phyloP scores from a whole-genome alignment of 352 stramenopile species.

The Globisporangium perplexum region DNA sequence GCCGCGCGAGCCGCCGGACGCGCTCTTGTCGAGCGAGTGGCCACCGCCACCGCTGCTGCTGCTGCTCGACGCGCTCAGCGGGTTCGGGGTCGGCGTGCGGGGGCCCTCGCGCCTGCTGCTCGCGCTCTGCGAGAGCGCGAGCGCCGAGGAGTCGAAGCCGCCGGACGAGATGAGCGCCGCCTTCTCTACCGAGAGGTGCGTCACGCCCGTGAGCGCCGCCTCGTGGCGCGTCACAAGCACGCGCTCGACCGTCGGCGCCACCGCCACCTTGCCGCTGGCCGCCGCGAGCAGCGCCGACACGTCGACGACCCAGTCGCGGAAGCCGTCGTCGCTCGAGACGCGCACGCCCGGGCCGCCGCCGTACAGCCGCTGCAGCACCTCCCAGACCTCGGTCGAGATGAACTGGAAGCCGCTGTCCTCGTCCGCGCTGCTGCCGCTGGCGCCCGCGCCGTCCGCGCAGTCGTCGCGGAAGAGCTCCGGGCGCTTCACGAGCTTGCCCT shows the following conservation, averaged over 20 bases:
- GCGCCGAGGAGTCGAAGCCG: slow-evolving; percentile 8
- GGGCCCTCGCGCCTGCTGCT: background rate
- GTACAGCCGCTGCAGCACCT: slow-evolving; percentile 66
- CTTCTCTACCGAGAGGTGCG: slow-evolving; percentile 10
- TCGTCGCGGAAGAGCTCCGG: slow-evolving; percentile 28
- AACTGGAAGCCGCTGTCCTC: slow-evolving; percentile 47
- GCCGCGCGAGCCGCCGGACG: background rate
- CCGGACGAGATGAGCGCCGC: slow-evolving; percentile 10
- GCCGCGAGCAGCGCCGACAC: slow-evolving; percentile 19
- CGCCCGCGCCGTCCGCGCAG: slow-evolving; percentile 5
- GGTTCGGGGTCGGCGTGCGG: background rate
- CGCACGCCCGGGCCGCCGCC: slow-evolving; percentile 49
- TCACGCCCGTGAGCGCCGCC: slow-evolving; percentile 8
- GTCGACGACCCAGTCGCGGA: slow-evolving; percentile 36
- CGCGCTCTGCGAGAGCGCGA: slow-evolving; percentile 5
- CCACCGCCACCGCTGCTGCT: no score
- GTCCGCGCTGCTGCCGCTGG: slow-evolving; percentile 10
- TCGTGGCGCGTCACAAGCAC: slow-evolving; percentile 45
- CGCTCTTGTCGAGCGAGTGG: background rate
- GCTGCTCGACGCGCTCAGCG: background rate
- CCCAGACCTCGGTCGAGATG: slow-evolving; percentile 60
- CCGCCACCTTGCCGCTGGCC: slow-evolving; percentile 18
- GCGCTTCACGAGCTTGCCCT: slow-evolving; percentile 43
- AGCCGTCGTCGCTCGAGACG: slow-evolving; percentile 21
- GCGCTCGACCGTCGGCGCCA: slow-evolving; percentile 30